Evolutionary conservation across 768 basidiomycete species (phyloP).

Genomic region (Pholiota microspora): DNA sequence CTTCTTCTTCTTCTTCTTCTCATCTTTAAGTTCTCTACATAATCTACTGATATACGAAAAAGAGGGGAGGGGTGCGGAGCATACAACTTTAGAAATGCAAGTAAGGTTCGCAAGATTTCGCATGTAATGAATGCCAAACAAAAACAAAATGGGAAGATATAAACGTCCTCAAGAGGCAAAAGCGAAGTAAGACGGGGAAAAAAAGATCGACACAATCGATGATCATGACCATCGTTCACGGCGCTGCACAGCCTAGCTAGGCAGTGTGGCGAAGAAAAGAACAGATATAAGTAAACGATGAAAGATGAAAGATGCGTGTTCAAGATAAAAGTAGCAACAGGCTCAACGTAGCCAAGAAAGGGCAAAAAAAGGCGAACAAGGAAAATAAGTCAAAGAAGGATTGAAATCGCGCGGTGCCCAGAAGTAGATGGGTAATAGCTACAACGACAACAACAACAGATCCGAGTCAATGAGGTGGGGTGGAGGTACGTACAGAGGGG

Average conservation of each 20-base stretch:
- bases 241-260: too few species aligned
- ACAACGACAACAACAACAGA: not conserved
- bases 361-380: too few species aligned
- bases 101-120: not conserved
- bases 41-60: not conserved
- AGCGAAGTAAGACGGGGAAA: not conserved
- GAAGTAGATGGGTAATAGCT: not conserved
- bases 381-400: too few species aligned
- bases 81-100: not conserved
- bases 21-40: not conserved
- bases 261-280: too few species aligned
- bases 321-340: too few species aligned
- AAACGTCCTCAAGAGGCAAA: not conserved
- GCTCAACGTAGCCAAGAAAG: too few species aligned
- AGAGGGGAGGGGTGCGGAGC: not conserved
- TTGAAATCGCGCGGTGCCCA: not conserved
- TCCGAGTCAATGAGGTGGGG: not conserved
- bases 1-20: too few species aligned
- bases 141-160: not conserved
- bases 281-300: too few species aligned
- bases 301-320: too few species aligned
- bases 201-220: not conserved
- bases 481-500: not conserved
- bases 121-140: not conserved
- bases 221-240: too few species aligned